These are phyloP conservation scores for Exophiala calicioides DNA, from an alignment of 2,329 filamentous ascomycete species.

Conservation along the genomic window DNA sequence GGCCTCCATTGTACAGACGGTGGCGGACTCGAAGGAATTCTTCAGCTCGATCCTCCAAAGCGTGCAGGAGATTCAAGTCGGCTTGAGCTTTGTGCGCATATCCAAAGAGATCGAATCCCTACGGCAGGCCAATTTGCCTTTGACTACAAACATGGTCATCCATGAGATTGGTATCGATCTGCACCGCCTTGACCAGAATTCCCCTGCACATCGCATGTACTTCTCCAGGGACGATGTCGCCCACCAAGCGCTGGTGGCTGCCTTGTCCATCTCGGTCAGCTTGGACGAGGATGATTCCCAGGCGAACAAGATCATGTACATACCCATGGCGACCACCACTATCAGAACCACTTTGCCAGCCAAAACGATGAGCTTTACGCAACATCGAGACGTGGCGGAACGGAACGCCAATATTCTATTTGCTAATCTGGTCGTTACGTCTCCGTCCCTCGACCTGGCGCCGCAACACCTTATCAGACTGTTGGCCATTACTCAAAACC, in stretches of 20 bases:
- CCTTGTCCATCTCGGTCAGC: slow-evolving; percentile 87
- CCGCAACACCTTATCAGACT: slow-evolving; percentile 87
- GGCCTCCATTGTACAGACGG: slow-evolving; percentile 73
- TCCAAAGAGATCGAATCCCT: slow-evolving; percentile 75
- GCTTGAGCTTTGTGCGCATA: slow-evolving; percentile 84
- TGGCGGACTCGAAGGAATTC: slow-evolving; percentile 92
- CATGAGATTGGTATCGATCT: slow-evolving; percentile 95
- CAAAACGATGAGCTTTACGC: slow-evolving; percentile 81
- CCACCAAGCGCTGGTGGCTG: slow-evolving; percentile 89
- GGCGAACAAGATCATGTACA: slow-evolving; percentile 83
- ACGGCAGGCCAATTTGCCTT: slow-evolving; percentile 66
- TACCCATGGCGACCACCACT: slow-evolving; percentile 96
- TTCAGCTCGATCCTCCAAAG: slow-evolving; percentile 85
- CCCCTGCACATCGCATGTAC: slow-evolving; percentile 96
- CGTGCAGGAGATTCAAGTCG: slow-evolving; percentile 95
- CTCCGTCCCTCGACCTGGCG: slow-evolving; percentile 88
- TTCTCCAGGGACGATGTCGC: slow-evolving; percentile 90
- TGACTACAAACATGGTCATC: slow-evolving; percentile 85
- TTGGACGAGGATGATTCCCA: slow-evolving; percentile 86
- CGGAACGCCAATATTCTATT: slow-evolving; percentile 95
- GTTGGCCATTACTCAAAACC: slow-evolving; percentile 69
- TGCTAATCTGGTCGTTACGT: slow-evolving; percentile 93
- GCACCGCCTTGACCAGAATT: slow-evolving; percentile 85
- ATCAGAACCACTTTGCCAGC: slow-evolving; percentile 92
- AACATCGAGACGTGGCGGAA: slow-evolving; percentile 70